Percentiles rank a stretch among this genome's conserved stretches.
phyloP scores from a whole-genome alignment of 2,329 filamentous ascomycete species.

The Diaporthe citri region DNA sequence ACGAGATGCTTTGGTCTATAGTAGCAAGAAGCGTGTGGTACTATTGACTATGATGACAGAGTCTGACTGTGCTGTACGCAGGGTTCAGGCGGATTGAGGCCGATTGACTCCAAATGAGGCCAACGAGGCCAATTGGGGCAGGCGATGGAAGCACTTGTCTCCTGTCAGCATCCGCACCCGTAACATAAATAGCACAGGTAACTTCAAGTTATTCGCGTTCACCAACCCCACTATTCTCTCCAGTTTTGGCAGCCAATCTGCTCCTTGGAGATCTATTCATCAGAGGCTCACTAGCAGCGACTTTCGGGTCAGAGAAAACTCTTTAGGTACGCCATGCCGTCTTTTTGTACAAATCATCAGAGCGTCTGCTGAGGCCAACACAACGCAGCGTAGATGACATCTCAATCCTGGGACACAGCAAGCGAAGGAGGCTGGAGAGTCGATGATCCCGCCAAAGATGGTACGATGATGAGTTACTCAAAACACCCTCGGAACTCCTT shows the following conservation, averaged over 20 bases:
- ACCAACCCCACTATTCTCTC: neutral
- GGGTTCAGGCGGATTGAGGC: neutral
- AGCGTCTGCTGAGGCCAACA: neutral
- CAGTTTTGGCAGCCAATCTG: neutral
- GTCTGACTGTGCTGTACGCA: neutral
- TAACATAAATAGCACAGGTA: neutral
- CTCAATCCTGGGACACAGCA: neutral
- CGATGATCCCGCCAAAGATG: neutral
- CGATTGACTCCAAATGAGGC: conserved; percentile 7
- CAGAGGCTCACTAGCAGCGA: too few species aligned
- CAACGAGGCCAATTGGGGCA: neutral
- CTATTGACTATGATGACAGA: neutral
- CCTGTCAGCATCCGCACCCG: neutral
- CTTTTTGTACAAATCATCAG: neutral
- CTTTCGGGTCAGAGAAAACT: neutral
- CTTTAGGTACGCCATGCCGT: neutral
- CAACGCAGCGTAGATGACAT: neutral
- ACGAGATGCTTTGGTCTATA: neutral
- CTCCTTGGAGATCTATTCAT: too few species aligned
- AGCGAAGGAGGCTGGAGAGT: neutral
- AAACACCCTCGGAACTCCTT: too few species aligned
- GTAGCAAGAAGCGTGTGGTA: neutral
- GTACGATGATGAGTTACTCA: neutral
- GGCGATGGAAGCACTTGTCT: too few species aligned
- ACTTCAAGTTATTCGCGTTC: too few species aligned